Percentiles rank a stretch among this genome's conserved stretches.
Evolutionary conservation across 2,329 filamentous ascomycete species (phyloP).

Genomic region (Drechslerella dactyloides): DNA sequence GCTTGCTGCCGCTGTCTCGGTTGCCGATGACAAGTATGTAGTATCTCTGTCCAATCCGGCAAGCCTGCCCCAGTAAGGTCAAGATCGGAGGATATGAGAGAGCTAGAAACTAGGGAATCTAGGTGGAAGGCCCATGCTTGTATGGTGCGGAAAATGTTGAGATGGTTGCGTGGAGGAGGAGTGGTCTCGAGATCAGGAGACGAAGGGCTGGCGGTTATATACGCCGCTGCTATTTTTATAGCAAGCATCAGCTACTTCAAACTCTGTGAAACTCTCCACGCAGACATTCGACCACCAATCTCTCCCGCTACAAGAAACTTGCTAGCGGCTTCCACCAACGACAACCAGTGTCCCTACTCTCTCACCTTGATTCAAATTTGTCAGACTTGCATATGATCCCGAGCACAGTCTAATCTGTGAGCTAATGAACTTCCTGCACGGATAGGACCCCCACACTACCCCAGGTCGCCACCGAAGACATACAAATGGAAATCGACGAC

Average conservation of each 20-base stretch:
- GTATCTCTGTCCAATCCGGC: not conserved
- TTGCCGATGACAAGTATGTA: constrained; percentile 23
- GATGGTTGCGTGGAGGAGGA: not conserved
- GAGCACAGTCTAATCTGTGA: not conserved
- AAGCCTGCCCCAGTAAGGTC: not conserved
- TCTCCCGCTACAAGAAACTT: not conserved
- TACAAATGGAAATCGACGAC: constrained; percentile 35
- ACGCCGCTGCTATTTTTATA: too few species aligned
- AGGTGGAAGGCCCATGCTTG: not conserved
- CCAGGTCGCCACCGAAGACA: constrained; percentile 13
- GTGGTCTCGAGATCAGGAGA: not conserved
- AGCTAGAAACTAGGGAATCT: not conserved
- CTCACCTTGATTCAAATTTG: not conserved
- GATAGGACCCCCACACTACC: constrained; percentile 1
- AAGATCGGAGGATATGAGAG: not conserved
- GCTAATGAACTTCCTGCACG: not conserved
- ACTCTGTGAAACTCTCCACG: too few species aligned
- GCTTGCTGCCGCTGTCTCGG: not conserved
- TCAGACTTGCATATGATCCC: constrained; percentile 1
- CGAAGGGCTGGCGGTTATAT: not conserved
- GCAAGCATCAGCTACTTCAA: too few species aligned
- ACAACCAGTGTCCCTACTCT: not conserved
- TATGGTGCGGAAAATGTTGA: not conserved
- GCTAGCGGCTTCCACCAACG: not conserved
- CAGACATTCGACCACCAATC: too few species aligned